phyloP scores from a whole-genome alignment of 1,139 yeast genomes.

The Candida pseudoviswanathii region DNA sequence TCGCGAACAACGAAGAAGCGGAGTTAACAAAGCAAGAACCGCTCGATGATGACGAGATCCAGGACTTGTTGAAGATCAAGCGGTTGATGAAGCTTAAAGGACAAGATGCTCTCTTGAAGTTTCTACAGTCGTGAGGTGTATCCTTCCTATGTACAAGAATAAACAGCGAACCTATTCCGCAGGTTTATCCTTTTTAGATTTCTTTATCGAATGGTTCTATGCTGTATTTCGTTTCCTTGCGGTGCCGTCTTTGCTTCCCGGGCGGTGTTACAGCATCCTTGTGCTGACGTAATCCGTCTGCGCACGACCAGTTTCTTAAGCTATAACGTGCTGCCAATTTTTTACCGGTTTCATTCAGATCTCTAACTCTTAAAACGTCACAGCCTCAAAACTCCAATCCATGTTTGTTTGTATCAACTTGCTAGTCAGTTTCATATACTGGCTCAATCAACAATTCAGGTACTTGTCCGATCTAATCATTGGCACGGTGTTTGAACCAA shows the following conservation, averaged over 20 bases:
- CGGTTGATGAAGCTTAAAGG: conserved; percentile 70
- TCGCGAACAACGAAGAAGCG: conserved; percentile 27
- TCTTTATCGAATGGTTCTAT: too few relatives aligned
- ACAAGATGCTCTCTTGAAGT: conserved; percentile 60
- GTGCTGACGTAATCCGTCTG: not conserved
- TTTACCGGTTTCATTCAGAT: not conserved
- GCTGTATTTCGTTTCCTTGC: too few relatives aligned
- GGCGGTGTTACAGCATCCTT: too few relatives aligned
- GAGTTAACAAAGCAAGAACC: conserved; percentile 7
- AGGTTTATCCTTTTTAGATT: too few relatives aligned
- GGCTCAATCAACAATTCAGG: conserved; percentile 32
- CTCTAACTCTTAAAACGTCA: too few relatives aligned
- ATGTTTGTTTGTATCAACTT: conserved; percentile 8
- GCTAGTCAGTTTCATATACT: conserved; percentile 12
- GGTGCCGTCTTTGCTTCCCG: too few relatives aligned
- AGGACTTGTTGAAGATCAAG: conserved; percentile 59
- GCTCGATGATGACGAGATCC: conserved; percentile 35
- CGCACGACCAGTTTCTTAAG: not conserved
- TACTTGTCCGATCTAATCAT: conserved; percentile 37
- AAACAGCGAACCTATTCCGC: not conserved
- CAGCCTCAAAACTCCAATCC: too few relatives aligned
- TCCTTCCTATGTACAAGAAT: not conserved
- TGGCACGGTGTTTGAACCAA: conserved; percentile 54
- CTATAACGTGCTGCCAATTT: not conserved
- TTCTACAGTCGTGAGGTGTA: conserved; percentile 37